Evolutionary conservation across 164 flowering plant species (phyloP).

Genomic region (Cinnamomum micranthum): DNA sequence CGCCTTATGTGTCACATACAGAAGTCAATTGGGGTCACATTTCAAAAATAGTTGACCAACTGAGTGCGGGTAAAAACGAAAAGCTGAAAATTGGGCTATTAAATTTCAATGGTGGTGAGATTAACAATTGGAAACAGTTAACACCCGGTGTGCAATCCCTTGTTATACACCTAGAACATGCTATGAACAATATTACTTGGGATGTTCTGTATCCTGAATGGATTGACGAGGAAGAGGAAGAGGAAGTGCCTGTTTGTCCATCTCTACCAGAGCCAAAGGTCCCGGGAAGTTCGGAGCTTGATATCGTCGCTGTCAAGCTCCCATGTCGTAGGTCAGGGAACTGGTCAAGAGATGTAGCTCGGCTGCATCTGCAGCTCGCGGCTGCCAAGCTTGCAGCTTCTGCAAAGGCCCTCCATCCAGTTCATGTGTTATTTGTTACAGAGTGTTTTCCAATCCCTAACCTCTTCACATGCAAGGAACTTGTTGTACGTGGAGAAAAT

Average conservation of each 20-base stretch:
- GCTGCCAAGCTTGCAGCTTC: slow-evolving; percentile 54
- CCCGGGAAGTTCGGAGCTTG: slow-evolving; percentile 26
- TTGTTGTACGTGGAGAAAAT: slow-evolving; percentile 33
- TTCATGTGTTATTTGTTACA: slow-evolving; percentile 42
- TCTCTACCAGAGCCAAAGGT: slow-evolving; percentile 11
- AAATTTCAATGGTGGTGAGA: slow-evolving; percentile 44
- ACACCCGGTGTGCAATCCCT: slow-evolving; percentile 24
- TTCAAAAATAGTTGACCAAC: slow-evolving; percentile 16
- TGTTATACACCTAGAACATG: slow-evolving; percentile 36
- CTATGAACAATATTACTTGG: slow-evolving; percentile 41
- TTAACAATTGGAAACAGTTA: slow-evolving; percentile 32
- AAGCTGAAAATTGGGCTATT: slow-evolving; percentile 39
- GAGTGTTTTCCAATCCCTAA: slow-evolving; percentile 57
- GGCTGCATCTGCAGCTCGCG: slow-evolving; percentile 58
- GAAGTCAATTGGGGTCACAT: slow-evolving; percentile 42
- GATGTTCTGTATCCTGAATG: slow-evolving; percentile 58
- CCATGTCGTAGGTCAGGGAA: slow-evolving; percentile 35
- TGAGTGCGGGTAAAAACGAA: slow-evolving; percentile 18
- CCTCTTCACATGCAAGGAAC: slow-evolving; percentile 59
- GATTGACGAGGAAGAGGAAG: slow-evolving; percentile 68
- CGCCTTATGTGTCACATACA: slow-evolving; percentile 34
- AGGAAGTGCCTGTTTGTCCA: slow-evolving; percentile 29
- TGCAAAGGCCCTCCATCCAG: slow-evolving; percentile 24
- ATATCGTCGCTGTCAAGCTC: slow-evolving; percentile 56
- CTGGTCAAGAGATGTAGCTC: slow-evolving; percentile 64